Percentiles rank a stretch among this genome's conserved stretches.
These are phyloP conservation scores for Psilocybe mexicana DNA, from an alignment of 1,284 basidiomycete species.

Conservation along the genomic window DNA sequence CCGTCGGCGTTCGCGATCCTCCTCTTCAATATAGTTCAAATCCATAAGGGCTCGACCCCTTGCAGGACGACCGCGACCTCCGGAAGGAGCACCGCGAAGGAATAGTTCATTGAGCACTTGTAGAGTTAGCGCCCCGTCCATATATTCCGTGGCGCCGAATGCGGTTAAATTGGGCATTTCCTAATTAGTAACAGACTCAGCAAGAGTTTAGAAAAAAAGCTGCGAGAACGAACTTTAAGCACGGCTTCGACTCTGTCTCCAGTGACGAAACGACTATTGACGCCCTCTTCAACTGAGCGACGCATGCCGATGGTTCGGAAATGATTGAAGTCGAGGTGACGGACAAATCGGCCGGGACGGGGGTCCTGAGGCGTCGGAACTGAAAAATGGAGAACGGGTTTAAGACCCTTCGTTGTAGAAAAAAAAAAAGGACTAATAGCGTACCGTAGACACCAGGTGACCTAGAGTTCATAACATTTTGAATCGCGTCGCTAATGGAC, in stretches of 20 bases:
- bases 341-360: constrained; percentile 74
- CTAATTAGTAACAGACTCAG: constrained; percentile 37
- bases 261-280: constrained; percentile 91
- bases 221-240: constrained; percentile 61
- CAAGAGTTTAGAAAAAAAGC: constrained; percentile 1
- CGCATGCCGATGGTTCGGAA: constrained; percentile 95
- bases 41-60: constrained; percentile 61
- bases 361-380: constrained; percentile 74
- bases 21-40: constrained; percentile 57
- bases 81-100: constrained; percentile 73
- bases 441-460: constrained; percentile 71
- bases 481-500: constrained; percentile 73
- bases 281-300: constrained; percentile 87
- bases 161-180: constrained; percentile 82
- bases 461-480: constrained; percentile 60
- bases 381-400: constrained; percentile 28
- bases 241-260: constrained; percentile 81
- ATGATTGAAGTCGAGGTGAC: constrained; percentile 87
- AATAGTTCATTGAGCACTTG: constrained; percentile 85
- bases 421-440: constrained; percentile 24
- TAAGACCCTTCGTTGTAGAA: not conserved
- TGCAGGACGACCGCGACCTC: constrained; percentile 68
- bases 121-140: constrained; percentile 87
- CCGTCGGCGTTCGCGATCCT: constrained; percentile 70
- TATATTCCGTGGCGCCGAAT: constrained; percentile 94